Conservation (phyloP, 1,139 yeast species). For the Taphrina betulina region DNA sequence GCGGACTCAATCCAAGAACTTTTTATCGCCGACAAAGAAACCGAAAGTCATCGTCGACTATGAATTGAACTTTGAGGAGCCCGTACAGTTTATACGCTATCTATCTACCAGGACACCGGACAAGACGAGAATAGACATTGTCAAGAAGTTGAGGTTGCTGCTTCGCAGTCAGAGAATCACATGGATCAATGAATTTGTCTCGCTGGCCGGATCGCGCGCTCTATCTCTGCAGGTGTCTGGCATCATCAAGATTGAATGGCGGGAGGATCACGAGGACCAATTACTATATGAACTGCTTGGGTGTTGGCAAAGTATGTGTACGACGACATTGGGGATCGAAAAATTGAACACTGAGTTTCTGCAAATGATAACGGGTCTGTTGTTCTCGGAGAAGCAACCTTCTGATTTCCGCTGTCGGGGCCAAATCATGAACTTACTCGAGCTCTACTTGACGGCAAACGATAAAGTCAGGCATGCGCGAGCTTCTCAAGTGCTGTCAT, state of each 20-base stretch:
- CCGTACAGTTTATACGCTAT: background rate
- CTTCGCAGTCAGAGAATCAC: constrained; percentile 33
- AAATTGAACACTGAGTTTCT: constrained; percentile 1
- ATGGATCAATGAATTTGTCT: constrained; percentile 34
- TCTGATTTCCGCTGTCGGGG: constrained; percentile 32
- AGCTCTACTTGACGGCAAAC: constrained; percentile 1
- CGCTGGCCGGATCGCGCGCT: constrained; percentile 27
- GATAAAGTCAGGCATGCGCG: constrained; percentile 22
- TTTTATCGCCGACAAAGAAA: constrained; percentile 18
- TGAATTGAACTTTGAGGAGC: background rate
- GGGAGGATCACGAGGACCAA: constrained; percentile 36
- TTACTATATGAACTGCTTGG: constrained; percentile 32
- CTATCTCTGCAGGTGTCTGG: background rate
- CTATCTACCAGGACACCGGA: background rate
- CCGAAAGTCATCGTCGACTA: background rate
- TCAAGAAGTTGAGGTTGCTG: constrained; percentile 26
- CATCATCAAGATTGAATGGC: constrained; percentile 33
- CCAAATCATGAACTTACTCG: constrained; percentile 31
- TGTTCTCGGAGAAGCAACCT: constrained; percentile 37
- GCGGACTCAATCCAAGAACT: constrained; percentile 7
- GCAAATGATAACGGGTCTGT: constrained; percentile 15
- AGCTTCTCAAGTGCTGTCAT: constrained; percentile 19
- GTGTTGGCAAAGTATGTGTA: constrained; percentile 33
- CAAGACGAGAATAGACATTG: background rate
- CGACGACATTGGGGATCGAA: constrained; percentile 12